These are phyloP conservation scores for Kwoniella sp. DNA, from an alignment of 768 basidiomycete genomes.

Conservation along the genomic window DNA sequence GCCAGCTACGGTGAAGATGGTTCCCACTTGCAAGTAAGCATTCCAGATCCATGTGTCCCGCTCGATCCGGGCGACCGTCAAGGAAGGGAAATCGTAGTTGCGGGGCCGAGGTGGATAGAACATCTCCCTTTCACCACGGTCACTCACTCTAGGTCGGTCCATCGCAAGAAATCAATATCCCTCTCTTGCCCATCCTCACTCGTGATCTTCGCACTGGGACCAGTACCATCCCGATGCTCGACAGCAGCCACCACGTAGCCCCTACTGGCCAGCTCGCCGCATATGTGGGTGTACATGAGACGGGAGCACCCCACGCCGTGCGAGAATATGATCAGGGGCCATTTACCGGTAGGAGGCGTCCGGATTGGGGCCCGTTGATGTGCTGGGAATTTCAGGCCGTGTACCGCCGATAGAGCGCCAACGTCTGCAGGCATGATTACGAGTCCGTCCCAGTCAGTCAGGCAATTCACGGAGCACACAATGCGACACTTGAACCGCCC, in stretches of 20 bases:
- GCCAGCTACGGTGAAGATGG: constrained; percentile 16
- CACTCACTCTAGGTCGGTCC: constrained; percentile 30
- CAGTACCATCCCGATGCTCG: constrained; percentile 79
- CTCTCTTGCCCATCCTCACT: constrained; percentile 24
- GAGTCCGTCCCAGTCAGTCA: too few relatives aligned
- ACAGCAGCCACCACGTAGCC: constrained; percentile 77
- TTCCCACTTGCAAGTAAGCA: background rate
- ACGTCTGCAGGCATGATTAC: too few relatives aligned
- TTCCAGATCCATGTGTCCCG: too few relatives aligned
- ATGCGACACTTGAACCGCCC: too few relatives aligned
- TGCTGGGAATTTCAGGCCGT: constrained; percentile 26
- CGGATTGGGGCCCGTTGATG: constrained; percentile 25
- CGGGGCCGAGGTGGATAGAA: background rate
- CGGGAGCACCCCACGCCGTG: constrained; percentile 77
- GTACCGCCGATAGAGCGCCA: constrained; percentile 25
- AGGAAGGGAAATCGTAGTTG: too few relatives aligned
- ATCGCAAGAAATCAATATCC: constrained; percentile 26
- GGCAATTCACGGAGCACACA: too few relatives aligned
- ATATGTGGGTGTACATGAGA: constrained; percentile 71
- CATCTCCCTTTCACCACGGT: too few relatives aligned
- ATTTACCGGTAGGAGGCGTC: constrained; percentile 15
- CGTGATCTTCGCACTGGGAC: constrained; percentile 56
- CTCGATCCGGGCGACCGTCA: too few relatives aligned
- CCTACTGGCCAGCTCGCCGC: constrained; percentile 70
- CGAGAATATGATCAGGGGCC: constrained; percentile 73